Conservation (phyloP, 2,329 filamentous ascomycete species). For the Cordyceps militaris region DNA sequence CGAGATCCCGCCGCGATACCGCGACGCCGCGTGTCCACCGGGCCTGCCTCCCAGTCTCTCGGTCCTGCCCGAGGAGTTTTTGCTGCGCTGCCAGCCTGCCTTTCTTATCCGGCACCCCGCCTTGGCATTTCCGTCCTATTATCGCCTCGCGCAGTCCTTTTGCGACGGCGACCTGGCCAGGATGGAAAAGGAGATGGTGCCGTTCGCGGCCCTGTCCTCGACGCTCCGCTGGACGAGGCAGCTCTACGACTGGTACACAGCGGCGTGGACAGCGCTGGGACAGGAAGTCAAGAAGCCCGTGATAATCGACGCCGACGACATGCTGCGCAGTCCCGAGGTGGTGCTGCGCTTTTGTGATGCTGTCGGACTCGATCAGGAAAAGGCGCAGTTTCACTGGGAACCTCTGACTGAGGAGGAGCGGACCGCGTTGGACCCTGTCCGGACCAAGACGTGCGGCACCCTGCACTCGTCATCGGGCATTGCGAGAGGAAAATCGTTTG, state of each 20-base stretch:
- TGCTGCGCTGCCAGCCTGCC: conserved; percentile 25
- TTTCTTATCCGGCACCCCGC: conserved; percentile 34
- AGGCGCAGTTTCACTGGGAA: neutral
- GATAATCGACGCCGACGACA: neutral
- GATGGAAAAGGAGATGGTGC: neutral
- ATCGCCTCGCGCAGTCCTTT: neutral
- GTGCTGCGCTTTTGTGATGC: neutral
- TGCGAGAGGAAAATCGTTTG: conserved; percentile 10
- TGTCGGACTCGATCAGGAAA: neutral
- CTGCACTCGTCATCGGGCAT: neutral
- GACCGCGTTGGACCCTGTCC: neutral
- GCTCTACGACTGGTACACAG: conserved; percentile 7
- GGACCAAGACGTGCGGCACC: neutral
- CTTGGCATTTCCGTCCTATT: conserved; percentile 28
- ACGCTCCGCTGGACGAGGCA: conserved; percentile 6
- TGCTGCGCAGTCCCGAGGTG: neutral
- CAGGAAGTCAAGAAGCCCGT: neutral
- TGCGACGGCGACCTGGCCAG: neutral
- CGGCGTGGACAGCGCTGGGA: neutral
- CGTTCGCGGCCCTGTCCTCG: neutral
- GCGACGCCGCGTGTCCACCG: neutral
- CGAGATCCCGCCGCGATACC: neutral
- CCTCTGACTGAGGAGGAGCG: neutral
- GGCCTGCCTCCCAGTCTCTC: conserved; percentile 22
- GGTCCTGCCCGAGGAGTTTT: conserved; percentile 27